These are phyloP conservation scores for Aspergillus taichungensis DNA, from an alignment of 495 filamentous ascomycete species.

Conservation along the genomic window DNA sequence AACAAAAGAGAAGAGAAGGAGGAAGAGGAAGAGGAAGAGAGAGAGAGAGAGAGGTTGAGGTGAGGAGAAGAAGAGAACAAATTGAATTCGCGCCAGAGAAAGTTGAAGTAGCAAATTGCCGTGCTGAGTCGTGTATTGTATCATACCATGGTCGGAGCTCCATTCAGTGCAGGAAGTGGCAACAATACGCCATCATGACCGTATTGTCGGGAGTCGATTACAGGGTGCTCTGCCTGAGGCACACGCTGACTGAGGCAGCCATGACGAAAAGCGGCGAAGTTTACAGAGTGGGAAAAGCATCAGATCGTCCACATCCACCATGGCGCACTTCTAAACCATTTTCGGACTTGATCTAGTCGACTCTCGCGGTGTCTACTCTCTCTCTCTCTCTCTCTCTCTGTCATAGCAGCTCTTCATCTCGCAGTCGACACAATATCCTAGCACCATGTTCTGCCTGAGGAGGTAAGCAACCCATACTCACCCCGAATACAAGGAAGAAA, in stretches of 20 bases:
- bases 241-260: too few relatives aligned
- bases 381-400: not conserved
- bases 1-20: constrained; percentile 20
- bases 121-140: too few relatives aligned
- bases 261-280: too few relatives aligned
- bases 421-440: constrained; percentile 2
- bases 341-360: too few relatives aligned
- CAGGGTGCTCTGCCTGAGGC: too few relatives aligned
- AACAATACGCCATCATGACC: too few relatives aligned
- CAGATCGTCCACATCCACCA: not conserved
- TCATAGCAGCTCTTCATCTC: constrained; percentile 3
- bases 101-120: not conserved
- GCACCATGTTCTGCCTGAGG: constrained; percentile 72
- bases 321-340: too few relatives aligned
- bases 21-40: constrained; percentile 18
- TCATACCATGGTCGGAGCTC: too few relatives aligned
- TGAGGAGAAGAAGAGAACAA: constrained; percentile 13
- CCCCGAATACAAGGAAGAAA: too few relatives aligned
- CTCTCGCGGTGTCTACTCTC: too few relatives aligned
- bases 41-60: constrained; percentile 10
- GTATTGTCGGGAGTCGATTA: too few relatives aligned
- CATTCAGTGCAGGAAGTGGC: too few relatives aligned
- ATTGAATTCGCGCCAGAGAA: not conserved
- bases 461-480: constrained; percentile 43
- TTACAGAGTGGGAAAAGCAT: not conserved